A percentile compares a stretch with the other conserved stretches of the same genome.
phyloP scores from a whole-genome alignment of 2,329 filamentous ascomycete genomes.

The Fusarium sp. region DNA sequence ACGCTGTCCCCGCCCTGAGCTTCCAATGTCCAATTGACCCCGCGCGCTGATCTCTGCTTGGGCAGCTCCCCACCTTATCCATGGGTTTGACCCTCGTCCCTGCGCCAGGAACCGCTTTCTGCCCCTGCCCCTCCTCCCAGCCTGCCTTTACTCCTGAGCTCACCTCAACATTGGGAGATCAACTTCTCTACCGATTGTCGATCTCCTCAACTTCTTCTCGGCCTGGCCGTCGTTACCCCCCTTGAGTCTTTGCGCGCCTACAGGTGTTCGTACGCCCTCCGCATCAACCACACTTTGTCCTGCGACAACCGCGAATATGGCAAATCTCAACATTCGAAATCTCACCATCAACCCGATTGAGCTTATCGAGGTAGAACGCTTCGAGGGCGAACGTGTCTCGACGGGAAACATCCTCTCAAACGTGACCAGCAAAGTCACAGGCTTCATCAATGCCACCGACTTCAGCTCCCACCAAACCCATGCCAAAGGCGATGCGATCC shows the following conservation, averaged over 20 bases:
- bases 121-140: neutral
- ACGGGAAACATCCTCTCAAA: slow-evolving; percentile 59
- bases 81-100: neutral
- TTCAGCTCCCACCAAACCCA: slow-evolving; percentile 46
- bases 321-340: slow-evolving; percentile 81
- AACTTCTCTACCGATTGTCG: neutral
- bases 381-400: slow-evolving; percentile 64
- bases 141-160: neutral
- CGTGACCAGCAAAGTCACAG: slow-evolving; percentile 57
- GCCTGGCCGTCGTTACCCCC: neutral
- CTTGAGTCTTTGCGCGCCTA: neutral
- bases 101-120: neutral
- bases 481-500: slow-evolving; percentile 70
- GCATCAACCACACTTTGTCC: neutral
- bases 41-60: slow-evolving; percentile 6
- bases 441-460: slow-evolving; percentile 58
- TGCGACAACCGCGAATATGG: slow-evolving; percentile 52
- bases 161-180: neutral
- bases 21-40: slow-evolving; percentile 14
- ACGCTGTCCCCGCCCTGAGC: slow-evolving; percentile 4
- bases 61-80: slow-evolving; percentile 2
- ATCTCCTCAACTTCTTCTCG: neutral
- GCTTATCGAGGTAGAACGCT: slow-evolving; percentile 80
- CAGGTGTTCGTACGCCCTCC: neutral
- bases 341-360: slow-evolving; percentile 79